Base-by-base conservation (phyloP, 2,329 filamentous ascomycete species). In the Phialophora expanda region DNA sequence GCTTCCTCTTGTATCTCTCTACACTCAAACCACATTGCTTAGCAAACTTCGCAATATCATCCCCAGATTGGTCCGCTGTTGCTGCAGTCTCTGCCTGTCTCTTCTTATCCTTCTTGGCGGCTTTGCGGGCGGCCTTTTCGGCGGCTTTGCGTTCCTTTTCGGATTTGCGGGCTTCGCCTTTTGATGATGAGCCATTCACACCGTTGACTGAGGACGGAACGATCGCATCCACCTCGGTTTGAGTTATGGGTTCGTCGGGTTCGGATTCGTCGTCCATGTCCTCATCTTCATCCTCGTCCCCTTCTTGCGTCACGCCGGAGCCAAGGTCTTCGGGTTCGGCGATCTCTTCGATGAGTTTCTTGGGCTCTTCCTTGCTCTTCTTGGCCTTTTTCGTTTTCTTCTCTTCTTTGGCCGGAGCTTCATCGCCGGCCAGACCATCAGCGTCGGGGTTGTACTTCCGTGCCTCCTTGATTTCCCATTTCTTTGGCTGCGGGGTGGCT, bases 371-470 rank as follows among this genome's bases (percentile, higher is more conserved):
- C 26, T 60, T 60, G 26, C 22, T 22, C 44, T 60, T 60, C 44
- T 60, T 60, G 53, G 76, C 76, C 74, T 84, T 78, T 73, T 80
- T 80, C 24, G 72, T 73, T 14, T 78, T 72, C 63, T 72, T 72
- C 41, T 70, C 75, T 67, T 79, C 76, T 62, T 76, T 76, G 69
- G 80, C 77, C 46, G 89, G 85, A 14, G 86, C 84, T 72, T 90
- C 89, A 73, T 91, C 86, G 56, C 86, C 87, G 66, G 84, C 84
- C 58, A 97, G 82, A 69, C 93, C 94, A 79, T 99, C 95, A 61
- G 92, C 95, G 76, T 98, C 93, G 56, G 87, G 85, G 79, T 98
- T 98, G 85, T 99, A 99, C 80, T 94, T 95, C 76, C 92, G 87
- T 11, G 91, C 90, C 79, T 97, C 92, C 82, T 96, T 96, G 75